Percentiles rank a stretch among this genome's conserved stretches.
phyloP scores from a whole-genome alignment of 2,329 filamentous ascomycete species.

The Dactylellina drechsleri region DNA sequence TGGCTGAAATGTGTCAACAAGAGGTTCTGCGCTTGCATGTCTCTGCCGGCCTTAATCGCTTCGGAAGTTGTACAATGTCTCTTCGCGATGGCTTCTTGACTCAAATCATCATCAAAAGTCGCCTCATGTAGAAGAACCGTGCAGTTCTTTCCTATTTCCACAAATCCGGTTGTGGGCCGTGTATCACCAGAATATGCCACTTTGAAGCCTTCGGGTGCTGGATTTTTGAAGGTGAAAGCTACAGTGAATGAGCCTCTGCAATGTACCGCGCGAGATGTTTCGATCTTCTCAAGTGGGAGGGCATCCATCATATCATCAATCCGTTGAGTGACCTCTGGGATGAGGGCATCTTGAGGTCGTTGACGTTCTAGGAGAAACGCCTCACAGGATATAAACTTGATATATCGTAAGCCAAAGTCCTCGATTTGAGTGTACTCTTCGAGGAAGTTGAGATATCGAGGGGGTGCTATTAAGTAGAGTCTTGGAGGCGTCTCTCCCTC shows the following conservation, averaged over 20 bases:
- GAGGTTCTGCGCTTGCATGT: slow-evolving; percentile 82
- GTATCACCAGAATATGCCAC: slow-evolving; percentile 95
- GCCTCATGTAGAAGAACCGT: slow-evolving; percentile 94
- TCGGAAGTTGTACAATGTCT: slow-evolving; percentile 89
- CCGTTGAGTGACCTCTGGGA: slow-evolving; percentile 56
- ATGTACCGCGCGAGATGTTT: slow-evolving; percentile 65
- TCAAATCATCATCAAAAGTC: slow-evolving; percentile 89
- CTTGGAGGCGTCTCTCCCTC: slow-evolving; percentile 58
- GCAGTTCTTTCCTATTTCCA: slow-evolving; percentile 74
- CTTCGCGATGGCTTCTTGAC: slow-evolving; percentile 82
- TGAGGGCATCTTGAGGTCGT: slow-evolving; percentile 60
- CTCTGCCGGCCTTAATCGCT: slow-evolving; percentile 78
- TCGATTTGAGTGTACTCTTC: slow-evolving; percentile 82
- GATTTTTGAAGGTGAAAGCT: slow-evolving; percentile 77
- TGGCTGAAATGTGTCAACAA: slow-evolving; percentile 96
- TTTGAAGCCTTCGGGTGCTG: slow-evolving; percentile 72
- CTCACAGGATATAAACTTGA: slow-evolving; percentile 65
- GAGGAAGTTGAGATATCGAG: slow-evolving; percentile 71
- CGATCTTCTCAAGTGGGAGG: slow-evolving; percentile 59
- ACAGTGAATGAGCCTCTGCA: slow-evolving; percentile 82
- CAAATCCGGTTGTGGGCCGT: slow-evolving; percentile 77
- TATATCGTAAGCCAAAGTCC: slow-evolving; percentile 74
- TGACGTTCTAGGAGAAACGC: slow-evolving; percentile 56
- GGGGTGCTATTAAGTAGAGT: slow-evolving; percentile 56
- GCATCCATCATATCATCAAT: slow-evolving; percentile 46